A percentile compares a stretch with the other conserved stretches of the same genome.
phyloP scores from a whole-genome alignment of 176 grass and related monocot species.

The Urochloa ruziziensis region DNA sequence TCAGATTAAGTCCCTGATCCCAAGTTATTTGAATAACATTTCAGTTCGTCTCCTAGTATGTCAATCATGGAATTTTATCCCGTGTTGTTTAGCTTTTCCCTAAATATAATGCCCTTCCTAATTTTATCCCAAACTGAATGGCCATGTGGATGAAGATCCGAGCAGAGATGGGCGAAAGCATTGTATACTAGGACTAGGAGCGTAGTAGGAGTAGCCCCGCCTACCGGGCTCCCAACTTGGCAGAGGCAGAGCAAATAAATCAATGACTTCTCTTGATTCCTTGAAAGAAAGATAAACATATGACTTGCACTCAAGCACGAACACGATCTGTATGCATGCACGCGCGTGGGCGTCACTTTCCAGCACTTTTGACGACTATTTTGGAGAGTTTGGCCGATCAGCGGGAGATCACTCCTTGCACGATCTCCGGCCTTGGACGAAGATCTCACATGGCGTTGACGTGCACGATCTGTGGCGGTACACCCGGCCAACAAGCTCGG shows the following conservation, averaged over 20 bases:
- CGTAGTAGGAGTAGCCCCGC: too few relatives aligned
- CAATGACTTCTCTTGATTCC: background rate
- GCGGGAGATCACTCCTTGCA: background rate
- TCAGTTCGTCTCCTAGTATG: background rate
- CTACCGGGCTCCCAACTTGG: background rate
- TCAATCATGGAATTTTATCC: background rate
- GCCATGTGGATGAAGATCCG: background rate
- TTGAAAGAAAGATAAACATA: background rate
- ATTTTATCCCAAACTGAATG: background rate
- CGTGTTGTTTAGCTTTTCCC: too few relatives aligned
- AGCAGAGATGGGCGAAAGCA: background rate
- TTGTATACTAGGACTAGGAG: background rate
- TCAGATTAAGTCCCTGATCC: background rate
- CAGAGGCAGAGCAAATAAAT: background rate
- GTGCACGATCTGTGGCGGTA: background rate
- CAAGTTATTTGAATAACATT: background rate
- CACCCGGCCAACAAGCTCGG: background rate
- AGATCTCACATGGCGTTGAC: background rate
- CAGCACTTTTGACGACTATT: background rate
- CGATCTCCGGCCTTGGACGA: background rate
- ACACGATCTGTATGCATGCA: background rate
- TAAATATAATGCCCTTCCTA: too few relatives aligned
- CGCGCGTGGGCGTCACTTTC: background rate
- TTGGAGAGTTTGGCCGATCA: background rate
- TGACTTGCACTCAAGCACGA: conserved; percentile 13